phyloP scores from a whole-genome alignment of 495 filamentous ascomycete species.

The Rhizodiscina lignyota region DNA sequence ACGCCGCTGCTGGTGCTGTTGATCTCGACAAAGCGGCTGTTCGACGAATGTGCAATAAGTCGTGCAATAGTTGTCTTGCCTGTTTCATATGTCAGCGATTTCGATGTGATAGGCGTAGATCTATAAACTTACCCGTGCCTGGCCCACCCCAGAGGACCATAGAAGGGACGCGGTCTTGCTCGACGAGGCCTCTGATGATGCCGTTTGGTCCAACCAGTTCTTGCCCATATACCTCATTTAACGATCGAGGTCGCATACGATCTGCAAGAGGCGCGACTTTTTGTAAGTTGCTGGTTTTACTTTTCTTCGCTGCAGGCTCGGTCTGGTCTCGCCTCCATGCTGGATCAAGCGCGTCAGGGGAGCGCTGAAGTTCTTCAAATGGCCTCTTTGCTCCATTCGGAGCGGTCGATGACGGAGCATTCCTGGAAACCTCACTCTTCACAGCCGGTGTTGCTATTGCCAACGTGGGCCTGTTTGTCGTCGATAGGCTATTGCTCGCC shows the following conservation, averaged over 20 bases:
- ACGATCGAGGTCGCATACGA: conserved; percentile 70
- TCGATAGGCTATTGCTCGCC: too few relatives aligned
- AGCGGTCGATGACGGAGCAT: conserved; percentile 1
- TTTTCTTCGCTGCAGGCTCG: conserved; percentile 41
- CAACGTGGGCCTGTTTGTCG: too few relatives aligned
- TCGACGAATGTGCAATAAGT: conserved; percentile 71
- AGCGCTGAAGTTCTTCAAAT: conserved; percentile 16
- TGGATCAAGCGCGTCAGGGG: too few relatives aligned
- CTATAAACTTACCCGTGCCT: too few relatives aligned
- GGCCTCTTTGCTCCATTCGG: neutral
- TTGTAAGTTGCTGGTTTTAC: conserved; percentile 34
- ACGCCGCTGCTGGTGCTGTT: conserved; percentile 85
- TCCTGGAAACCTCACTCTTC: neutral
- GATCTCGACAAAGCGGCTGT: conserved; percentile 83
- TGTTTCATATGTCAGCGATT: too few relatives aligned
- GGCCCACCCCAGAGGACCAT: conserved; percentile 93
- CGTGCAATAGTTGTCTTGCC: conserved; percentile 95
- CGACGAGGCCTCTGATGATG: conserved; percentile 76
- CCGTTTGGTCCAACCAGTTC: conserved; percentile 75
- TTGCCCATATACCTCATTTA: conserved; percentile 84
- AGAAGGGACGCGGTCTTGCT: conserved; percentile 70
- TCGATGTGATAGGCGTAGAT: too few relatives aligned
- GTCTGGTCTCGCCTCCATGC: too few relatives aligned
- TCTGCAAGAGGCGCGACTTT: conserved; percentile 76
- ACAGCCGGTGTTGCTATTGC: conserved; percentile 3